Base-by-base conservation (phyloP, 805 yeast genomes). In the Myxozyma nipponensis region DNA sequence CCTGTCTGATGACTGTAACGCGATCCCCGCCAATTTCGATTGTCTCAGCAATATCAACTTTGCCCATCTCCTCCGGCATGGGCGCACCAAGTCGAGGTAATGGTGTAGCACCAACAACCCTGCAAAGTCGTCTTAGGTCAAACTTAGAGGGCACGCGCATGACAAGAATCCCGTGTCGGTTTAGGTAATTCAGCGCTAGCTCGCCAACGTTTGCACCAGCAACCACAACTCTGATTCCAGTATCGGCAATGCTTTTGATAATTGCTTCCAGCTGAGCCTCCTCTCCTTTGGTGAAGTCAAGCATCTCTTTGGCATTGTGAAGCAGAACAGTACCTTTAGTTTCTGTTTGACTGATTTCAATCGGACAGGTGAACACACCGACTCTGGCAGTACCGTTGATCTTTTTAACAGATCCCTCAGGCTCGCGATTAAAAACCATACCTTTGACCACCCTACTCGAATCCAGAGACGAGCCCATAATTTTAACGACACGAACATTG, bases 71-170 rank as follows among this genome's bases (percentile, higher is more conserved):
- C 64, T 90, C 96, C 19, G 95, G 91, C 72, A 86, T 79, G 61
- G 97, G 97, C 1, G 96, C 95, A 58, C 96, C 96, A 51, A 90
- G 76, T 69, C 96, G 78, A 46, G 96, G 91, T 66, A 91, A 76
- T 50, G 98, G 97, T 24, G 97, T 85, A 39, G 97, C 97, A 43
- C 98, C 98, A 70, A 96, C 90, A 17, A 93, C 98, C 68, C 96
- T 84, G 64, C 95, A 85, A 54, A 93, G 75, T 69, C 98, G 82
- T 75, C 97, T 84, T 56, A 93, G 72, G 63, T 93, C 98, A 64
- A 93, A 93, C 67, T 93, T 93, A 58, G 95, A 84, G 56, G 95
- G 91, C 39, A 93, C 95, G 65, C 84, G 84, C 70, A 93, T 76
- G 15, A 90, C 91, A 56, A 93, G 73, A 41, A 93, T 83, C 28